Percentiles rank a stretch among this genome's conserved stretches.
These are phyloP conservation scores for Canna indica DNA, from an alignment of 176 grass and related monocot species.

Conservation along the genomic window DNA sequence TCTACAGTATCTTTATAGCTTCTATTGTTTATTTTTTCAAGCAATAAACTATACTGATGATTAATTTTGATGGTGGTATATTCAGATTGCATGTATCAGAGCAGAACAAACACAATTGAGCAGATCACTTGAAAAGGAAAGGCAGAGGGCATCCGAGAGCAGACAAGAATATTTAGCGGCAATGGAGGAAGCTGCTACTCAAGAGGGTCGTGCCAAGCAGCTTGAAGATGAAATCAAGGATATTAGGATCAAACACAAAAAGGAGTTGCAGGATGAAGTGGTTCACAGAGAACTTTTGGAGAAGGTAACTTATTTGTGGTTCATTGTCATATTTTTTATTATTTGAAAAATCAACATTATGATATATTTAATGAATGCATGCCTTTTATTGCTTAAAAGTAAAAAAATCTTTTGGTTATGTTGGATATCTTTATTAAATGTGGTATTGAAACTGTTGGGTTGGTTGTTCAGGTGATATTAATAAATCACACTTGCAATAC, in stretches of 20 bases:
- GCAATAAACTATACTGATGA: neutral
- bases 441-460: neutral
- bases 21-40: neutral
- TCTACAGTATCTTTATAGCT: neutral
- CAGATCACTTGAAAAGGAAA: constrained; percentile 93
- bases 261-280: constrained; percentile 66
- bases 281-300: constrained; percentile 74
- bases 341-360: neutral
- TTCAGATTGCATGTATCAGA: constrained; percentile 90
- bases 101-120: constrained; percentile 99
- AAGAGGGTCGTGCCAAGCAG: constrained; percentile 82
- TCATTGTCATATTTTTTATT: neutral
- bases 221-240: constrained; percentile 95
- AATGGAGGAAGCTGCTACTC: constrained; percentile 82
- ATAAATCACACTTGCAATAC: no score
- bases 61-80: constrained; percentile 4
- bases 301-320: constrained; percentile 40
- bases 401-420: neutral
- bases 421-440: neutral
- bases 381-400: neutral
- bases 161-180: constrained; percentile 86
- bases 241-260: constrained; percentile 72
- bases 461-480: neutral
- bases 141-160: constrained; percentile 97
- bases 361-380: neutral